These are phyloP conservation scores for Syzygium syzygioides DNA, from an alignment of 441 rosid species.

Conservation along the genomic window DNA sequence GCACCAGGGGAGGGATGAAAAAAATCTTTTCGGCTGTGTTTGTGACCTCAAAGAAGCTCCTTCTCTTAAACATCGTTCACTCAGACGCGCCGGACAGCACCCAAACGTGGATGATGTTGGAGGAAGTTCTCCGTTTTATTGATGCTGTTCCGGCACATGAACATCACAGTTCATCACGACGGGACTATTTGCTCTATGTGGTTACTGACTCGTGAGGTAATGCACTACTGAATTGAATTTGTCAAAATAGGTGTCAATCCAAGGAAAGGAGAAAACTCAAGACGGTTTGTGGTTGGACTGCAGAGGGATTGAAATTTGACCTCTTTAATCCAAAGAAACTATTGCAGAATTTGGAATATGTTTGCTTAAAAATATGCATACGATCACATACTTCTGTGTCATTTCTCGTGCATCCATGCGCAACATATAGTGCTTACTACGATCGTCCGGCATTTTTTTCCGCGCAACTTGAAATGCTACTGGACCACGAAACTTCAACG, in stretches of 20 bases:
- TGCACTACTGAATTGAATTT: not conserved
- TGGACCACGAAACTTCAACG: not conserved
- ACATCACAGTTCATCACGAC: not conserved
- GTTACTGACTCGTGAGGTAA: not conserved
- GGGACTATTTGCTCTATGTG: not conserved
- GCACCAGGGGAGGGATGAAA: slow-evolving; percentile 79
- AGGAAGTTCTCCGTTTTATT: slow-evolving; percentile 79
- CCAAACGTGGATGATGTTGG: slow-evolving; percentile 31
- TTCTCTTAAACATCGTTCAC: slow-evolving; percentile 59
- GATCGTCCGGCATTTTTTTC: not conserved
- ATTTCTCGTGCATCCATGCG: not conserved
- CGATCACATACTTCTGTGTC: not conserved
- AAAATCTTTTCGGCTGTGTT: slow-evolving; percentile 81
- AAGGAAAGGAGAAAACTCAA: not conserved
- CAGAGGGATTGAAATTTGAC: not conserved
- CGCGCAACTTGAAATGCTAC: not conserved
- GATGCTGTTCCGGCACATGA: slow-evolving; percentile 25
- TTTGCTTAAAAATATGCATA: not conserved
- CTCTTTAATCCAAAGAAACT: not conserved
- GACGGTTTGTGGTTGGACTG: not conserved
- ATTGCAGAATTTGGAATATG: not conserved
- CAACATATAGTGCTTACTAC: not conserved
- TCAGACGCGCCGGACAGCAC: slow-evolving; percentile 34
- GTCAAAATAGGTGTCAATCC: not conserved
- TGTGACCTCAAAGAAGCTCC: slow-evolving; percentile 67